Percentiles rank a stretch among this genome's conserved stretches.
These are phyloP conservation scores for Pichia californica DNA, from an alignment of 805 yeast species.

Conservation along the genomic window DNA sequence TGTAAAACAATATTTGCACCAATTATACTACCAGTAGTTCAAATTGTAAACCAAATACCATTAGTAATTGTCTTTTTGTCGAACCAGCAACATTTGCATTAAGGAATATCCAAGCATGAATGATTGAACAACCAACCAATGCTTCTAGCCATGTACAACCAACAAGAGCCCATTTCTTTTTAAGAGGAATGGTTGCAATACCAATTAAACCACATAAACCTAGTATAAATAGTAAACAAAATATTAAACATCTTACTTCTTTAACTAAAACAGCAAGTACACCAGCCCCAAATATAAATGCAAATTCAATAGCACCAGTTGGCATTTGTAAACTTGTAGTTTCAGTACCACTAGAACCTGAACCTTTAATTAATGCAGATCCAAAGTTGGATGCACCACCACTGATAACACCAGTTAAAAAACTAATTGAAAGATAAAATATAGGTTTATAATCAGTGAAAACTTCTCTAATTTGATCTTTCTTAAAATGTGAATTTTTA, in stretches of 20 bases:
- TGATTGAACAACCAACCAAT: not conserved
- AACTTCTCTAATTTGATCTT: constrained; percentile 50
- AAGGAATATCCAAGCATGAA: constrained; percentile 1
- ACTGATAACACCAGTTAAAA: constrained; percentile 21
- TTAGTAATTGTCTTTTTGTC: not conserved
- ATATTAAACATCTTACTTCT: constrained; percentile 1
- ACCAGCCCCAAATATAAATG: constrained; percentile 1
- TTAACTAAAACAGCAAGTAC: constrained; percentile 2
- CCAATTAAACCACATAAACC: constrained; percentile 1
- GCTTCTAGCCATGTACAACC: constrained; percentile 3
- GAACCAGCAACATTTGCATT: constrained; percentile 1
- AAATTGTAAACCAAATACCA: not conserved
- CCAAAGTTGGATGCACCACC: constrained; percentile 52
- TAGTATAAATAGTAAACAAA: constrained; percentile 1
- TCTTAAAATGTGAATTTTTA: constrained; percentile 30
- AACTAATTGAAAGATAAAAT: not conserved
- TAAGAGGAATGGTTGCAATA: not conserved
- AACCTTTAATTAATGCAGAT: constrained; percentile 23
- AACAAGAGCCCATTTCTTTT: constrained; percentile 1
- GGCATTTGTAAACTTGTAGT: constrained; percentile 2
- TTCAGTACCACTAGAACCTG: constrained; percentile 10
- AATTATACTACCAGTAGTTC: not conserved
- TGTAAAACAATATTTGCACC: not conserved
- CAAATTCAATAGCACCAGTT: constrained; percentile 3
- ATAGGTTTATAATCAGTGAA: constrained; percentile 33